Evolutionary conservation across 495 filamentous ascomycete species (phyloP).

Genomic region (Daldinia bambusicola): DNA sequence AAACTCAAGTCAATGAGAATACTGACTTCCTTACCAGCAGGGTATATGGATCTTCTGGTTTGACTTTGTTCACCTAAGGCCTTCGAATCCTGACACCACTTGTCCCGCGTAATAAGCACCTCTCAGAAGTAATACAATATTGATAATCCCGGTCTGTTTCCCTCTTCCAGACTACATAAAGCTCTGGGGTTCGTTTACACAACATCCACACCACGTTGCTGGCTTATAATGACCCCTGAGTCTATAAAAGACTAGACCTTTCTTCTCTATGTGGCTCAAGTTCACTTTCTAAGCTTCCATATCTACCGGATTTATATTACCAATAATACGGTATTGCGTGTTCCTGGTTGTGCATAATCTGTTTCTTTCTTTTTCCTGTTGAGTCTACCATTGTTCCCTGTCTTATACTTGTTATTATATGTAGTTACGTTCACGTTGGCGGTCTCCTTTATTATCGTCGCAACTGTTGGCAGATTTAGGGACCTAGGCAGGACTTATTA

Average conservation of each 20-base stretch:
- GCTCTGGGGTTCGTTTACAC: conserved; percentile 20
- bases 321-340: conserved; percentile 6
- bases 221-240: conserved; percentile 22
- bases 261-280: conserved; percentile 3
- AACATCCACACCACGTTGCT: conserved; percentile 12
- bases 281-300: conserved; percentile 5
- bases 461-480: neutral
- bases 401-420: conserved; percentile 10
- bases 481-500: conserved; percentile 9
- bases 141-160: conserved; percentile 18
- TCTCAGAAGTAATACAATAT: conserved; percentile 35
- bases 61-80: conserved; percentile 4
- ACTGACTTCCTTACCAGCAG: conserved; percentile 14
- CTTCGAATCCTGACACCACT: conserved; percentile 1
- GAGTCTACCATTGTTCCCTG: conserved; percentile 8
- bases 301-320: conserved; percentile 7
- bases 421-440: conserved; percentile 17
- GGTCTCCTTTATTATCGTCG: conserved; percentile 22
- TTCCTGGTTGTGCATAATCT: conserved; percentile 28
- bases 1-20: conserved; percentile 11
- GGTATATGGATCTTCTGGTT: conserved; percentile 5
- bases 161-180: conserved; percentile 12
- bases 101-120: conserved; percentile 11
- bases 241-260: neutral
- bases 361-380: conserved; percentile 4